These are phyloP conservation scores for Candida glucosophila DNA, from an alignment of 1,139 yeast genomes.

Conservation along the genomic window DNA sequence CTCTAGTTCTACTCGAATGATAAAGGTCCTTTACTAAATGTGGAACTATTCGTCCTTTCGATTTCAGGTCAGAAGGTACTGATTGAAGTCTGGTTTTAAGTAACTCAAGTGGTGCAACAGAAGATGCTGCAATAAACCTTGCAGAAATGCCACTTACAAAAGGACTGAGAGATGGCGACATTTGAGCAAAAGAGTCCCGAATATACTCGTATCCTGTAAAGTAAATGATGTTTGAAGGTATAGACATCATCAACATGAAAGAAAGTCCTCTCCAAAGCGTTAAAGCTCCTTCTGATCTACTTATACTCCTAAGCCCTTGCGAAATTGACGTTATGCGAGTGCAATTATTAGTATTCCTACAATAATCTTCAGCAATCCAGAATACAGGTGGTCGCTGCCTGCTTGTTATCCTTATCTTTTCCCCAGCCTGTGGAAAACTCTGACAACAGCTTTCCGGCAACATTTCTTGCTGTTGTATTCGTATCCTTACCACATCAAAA, in stretches of 20 bases:
- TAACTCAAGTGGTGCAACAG: conserved; percentile 81
- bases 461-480: conserved; percentile 83
- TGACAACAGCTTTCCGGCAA: conserved; percentile 34
- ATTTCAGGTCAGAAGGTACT: conserved; percentile 41
- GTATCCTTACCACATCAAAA: conserved; percentile 83
- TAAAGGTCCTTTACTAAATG: conserved; percentile 50
- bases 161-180: conserved; percentile 67
- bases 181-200: conserved; percentile 57
- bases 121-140: conserved; percentile 73
- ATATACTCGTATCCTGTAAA: conserved; percentile 89
- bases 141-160: conserved; percentile 82
- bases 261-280: conserved; percentile 90
- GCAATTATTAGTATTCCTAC: conserved; percentile 25
- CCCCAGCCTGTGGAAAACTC: conserved; percentile 3
- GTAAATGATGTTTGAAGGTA: conserved; percentile 89
- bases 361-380: conserved; percentile 34
- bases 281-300: conserved; percentile 60
- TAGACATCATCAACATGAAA: conserved; percentile 75
- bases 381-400: conserved; percentile 19
- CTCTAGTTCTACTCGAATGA: conserved; percentile 46
- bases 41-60: conserved; percentile 30
- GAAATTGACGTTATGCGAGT: conserved; percentile 47
- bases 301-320: conserved; percentile 63
- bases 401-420: conserved; percentile 3
- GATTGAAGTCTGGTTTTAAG: conserved; percentile 85